A percentile compares a stretch with the other conserved stretches of the same genome.
These are phyloP conservation scores for Pestalotiopsis sp. DNA, from an alignment of 2,329 filamentous ascomycete species.

Conservation along the genomic window DNA sequence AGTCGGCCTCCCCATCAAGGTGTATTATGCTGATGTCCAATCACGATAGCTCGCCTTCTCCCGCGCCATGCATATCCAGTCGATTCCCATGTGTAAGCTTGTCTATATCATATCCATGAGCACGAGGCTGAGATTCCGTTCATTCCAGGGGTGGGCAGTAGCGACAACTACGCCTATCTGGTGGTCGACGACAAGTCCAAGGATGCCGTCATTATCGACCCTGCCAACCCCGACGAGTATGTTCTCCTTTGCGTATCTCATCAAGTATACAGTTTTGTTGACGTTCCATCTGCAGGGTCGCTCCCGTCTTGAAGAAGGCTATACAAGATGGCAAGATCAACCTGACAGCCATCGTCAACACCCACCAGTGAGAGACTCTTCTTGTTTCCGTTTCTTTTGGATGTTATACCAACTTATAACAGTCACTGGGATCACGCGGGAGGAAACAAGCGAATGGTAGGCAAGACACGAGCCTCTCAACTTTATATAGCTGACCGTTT, in stretches of 20 bases:
- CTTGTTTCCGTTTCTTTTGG: background rate
- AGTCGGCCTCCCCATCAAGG: constrained; percentile 18
- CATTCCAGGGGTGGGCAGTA: constrained; percentile 67
- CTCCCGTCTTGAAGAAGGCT: constrained; percentile 69
- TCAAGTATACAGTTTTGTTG: background rate
- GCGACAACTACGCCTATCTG: constrained; percentile 85
- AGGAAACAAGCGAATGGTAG: constrained; percentile 81
- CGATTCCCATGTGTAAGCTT: constrained; percentile 82
- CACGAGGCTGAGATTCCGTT: constrained; percentile 3
- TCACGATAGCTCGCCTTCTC: constrained; percentile 30
- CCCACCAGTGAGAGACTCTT: constrained; percentile 76
- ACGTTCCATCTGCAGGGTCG: constrained; percentile 44
- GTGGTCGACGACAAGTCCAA: constrained; percentile 77
- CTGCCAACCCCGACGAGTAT: constrained; percentile 76
- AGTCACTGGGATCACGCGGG: constrained; percentile 95
- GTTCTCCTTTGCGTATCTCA: constrained; percentile 25
- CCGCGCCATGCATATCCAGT: constrained; percentile 79
- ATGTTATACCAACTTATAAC: background rate
- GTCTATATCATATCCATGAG: background rate
- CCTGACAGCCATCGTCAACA: constrained; percentile 88
- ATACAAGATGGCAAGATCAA: constrained; percentile 73
- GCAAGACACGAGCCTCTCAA: constrained; percentile 3
- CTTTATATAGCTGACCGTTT: background rate
- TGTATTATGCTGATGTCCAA: constrained; percentile 17
- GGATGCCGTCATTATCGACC: constrained; percentile 78